Percentiles rank a stretch among this genome's conserved stretches.
phyloP scores from a whole-genome alignment of 2,329 filamentous ascomycete species.

The Hymenoscyphus albidus region DNA sequence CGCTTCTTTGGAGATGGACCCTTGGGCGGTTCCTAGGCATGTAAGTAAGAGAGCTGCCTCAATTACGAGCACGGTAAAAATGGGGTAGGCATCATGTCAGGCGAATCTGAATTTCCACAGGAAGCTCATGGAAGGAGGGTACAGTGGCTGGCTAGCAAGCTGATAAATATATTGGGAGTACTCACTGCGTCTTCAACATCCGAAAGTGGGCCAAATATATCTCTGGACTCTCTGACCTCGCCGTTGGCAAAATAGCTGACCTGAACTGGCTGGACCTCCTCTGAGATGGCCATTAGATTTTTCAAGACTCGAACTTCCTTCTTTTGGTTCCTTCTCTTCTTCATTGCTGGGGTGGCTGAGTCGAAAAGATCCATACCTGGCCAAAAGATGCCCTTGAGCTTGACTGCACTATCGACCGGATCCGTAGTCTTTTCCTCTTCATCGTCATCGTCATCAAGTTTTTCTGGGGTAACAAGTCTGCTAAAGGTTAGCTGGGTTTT shows the following conservation, averaged over 20 bases:
- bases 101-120: background rate
- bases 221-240: conserved; percentile 48
- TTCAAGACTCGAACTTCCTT: conserved; percentile 70
- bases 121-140: background rate
- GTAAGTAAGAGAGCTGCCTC: background rate
- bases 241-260: conserved; percentile 56
- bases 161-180: background rate
- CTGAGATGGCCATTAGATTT: conserved; percentile 61
- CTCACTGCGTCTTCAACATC: conserved; percentile 42
- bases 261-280: conserved; percentile 60
- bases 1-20: conserved; percentile 31
- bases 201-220: conserved; percentile 55
- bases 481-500: conserved; percentile 10
- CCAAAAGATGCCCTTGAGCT: conserved; percentile 68
- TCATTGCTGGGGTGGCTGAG: conserved; percentile 69
- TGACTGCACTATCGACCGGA: conserved; percentile 25
- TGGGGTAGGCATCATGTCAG: background rate
- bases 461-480: conserved; percentile 29
- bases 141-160: background rate
- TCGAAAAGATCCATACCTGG: conserved; percentile 81
- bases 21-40: conserved; percentile 1
- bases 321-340: conserved; percentile 71
- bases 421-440: conserved; percentile 27
- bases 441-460: conserved; percentile 18
- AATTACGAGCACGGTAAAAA: background rate